Evolutionary conservation across 2,329 filamentous ascomycete genomes (phyloP), one percentile per base, ranked within the genome.

Genomic region (Drechslerella dactyloides): DNA sequence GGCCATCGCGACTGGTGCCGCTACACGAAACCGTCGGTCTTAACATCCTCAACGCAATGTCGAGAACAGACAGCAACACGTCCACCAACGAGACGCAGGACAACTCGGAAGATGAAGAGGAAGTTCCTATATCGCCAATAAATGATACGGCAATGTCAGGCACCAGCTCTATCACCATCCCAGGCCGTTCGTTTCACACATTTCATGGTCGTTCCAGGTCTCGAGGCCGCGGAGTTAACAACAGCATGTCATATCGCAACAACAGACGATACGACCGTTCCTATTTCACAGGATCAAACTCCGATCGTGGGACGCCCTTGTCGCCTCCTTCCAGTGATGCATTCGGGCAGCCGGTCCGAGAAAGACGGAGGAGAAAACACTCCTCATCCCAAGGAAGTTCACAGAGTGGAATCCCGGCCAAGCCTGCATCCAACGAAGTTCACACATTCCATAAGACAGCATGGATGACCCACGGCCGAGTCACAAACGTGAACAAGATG

Each of bases 401-500:
- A 0, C 63, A 68, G 21, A 52, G 69, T 23, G 54, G 53, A 15
- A 51, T 30, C 2, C 50, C 40, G 30, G 54, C 60, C 13, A 73
- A 63, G 35, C 69, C 69, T 1, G 69, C 69, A 19, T 63, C 69
- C 1, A 37, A 62, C 27, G 69, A 73, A 58, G 69, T 66, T 8
- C 69, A 73, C 44, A 24, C 61, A 2, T 68, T 73, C 33, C 69
- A 73, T 27, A 66, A 68, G 30, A 13, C 52, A 0, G 73, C 70
- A 46, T 76, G 74, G 57, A 74, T 73, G 73, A 53, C 74, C 7
- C 66, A 74, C 15, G 75, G 75, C 19, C 74, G 75, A 52, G 54
- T 76, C 33, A 74, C 74, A 8, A 76, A 76, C 37, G 57, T 75
- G 51, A 75, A 76, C 53, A 76, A 76, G 27, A 69, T 76, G 19